Evolutionary conservation across 2,329 filamentous ascomycete genomes (phyloP).

Genomic region (Cladosporium austrohemisphaericum): DNA sequence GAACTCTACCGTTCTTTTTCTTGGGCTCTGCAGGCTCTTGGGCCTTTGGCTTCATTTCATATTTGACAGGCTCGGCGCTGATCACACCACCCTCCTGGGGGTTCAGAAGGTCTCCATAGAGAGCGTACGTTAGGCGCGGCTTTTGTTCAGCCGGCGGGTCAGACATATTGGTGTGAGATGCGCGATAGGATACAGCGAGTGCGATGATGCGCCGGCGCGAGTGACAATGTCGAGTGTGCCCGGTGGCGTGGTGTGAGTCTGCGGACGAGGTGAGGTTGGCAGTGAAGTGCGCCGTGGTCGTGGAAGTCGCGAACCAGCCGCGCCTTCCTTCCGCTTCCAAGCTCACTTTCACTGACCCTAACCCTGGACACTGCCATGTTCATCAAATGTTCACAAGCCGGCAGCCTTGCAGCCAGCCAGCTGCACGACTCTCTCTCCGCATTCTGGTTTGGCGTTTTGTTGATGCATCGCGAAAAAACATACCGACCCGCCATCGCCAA

Average conservation of each 20-base stretch:
- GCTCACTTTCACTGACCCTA: too few species aligned
- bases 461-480: conserved; percentile 15
- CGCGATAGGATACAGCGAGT: not conserved
- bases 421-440: conserved; percentile 8
- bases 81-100: conserved; percentile 57
- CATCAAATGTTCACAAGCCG: too few species aligned
- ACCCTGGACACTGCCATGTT: too few species aligned
- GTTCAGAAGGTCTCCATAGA: conserved; percentile 82
- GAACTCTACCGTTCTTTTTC: conserved; percentile 61
- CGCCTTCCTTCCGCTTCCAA: too few species aligned
- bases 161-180: conserved; percentile 5
- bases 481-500: conserved; percentile 8
- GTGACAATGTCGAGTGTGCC: too few species aligned
- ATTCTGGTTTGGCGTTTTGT: conserved; percentile 11
- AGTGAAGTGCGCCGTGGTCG: too few species aligned
- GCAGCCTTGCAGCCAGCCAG: not conserved
- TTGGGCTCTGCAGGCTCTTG: conserved; percentile 47
- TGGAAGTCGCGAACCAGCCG: not conserved
- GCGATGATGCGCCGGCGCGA: not conserved
- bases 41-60: conserved; percentile 60
- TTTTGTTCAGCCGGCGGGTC: conserved; percentile 11
- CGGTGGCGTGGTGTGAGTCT: not conserved
- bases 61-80: conserved; percentile 70
- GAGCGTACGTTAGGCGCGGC: conserved; percentile 57
- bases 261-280: not conserved